Base-by-base conservation (phyloP, 495 filamentous ascomycete genomes). In the Penicillium soppii region DNA sequence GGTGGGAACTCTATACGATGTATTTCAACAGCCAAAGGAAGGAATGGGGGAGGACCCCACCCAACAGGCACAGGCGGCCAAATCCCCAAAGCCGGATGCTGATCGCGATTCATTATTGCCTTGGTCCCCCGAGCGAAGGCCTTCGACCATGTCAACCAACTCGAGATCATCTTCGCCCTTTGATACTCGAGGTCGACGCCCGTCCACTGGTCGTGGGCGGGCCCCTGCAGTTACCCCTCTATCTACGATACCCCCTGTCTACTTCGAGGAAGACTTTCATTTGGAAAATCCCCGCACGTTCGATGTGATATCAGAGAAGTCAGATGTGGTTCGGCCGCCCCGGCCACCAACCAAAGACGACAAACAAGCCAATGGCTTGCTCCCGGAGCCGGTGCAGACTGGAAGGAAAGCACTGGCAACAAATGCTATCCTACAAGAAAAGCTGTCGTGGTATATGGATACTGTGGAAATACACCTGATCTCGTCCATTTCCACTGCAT, bases 371-470 rank as follows among this genome's bases (percentile, higher is more conserved):
- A 92, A 89, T 71, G 88, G 87, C n/a, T 74, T 76, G 22, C 68
- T 75, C 1, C 52, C 71, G 4, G 82, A 80, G 21, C 86, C 90
- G 1, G 66, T 66, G 7, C 59, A 62, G 7, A 67, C 65, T 10
- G 77, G 76, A 25, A 80, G 94, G 36, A 97, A 96, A 67, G 89
- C 88, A 13, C 76, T 98, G 4, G 92, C 95, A 27, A 96, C 91
- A 0, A 99, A 99, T 71, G 94, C 94, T 1, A 97, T 99, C 38
- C 71, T 99, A n/a, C 94, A 99, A 64, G 94, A 99, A 62, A 99
- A 99, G 64, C 77, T 99, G 3, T 97, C 92, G 1, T 99, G 94
- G 94, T 99, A 99, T 59, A 97, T 99, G 94, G 94, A 99, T 65
- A 99, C 95, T 0, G 89, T 99, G 16, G 94, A 99, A 62, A 89